Evolutionary conservation across 164 flowering plant species (phyloP).

Genomic region (Magnolia sinica): DNA sequence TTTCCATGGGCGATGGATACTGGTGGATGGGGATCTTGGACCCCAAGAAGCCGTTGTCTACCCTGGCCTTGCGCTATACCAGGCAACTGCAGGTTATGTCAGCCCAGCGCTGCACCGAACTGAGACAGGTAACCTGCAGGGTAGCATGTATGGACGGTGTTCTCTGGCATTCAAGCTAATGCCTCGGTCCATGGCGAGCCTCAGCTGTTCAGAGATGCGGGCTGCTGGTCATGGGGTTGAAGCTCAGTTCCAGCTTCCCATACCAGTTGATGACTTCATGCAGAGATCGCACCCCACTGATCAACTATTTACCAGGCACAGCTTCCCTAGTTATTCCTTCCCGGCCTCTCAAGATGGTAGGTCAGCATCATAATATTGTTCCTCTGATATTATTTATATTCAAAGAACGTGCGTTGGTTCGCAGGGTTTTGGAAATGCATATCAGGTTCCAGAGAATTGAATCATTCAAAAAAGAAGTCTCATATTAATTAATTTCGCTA

Average conservation of each 20-base stretch:
- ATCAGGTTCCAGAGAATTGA: neutral
- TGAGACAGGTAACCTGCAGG: constrained; percentile 55
- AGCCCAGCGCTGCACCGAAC: constrained; percentile 69
- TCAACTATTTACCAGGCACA: constrained; percentile 58
- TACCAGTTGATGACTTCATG: constrained; percentile 97
- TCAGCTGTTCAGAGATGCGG: constrained; percentile 88
- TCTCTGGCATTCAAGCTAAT: constrained; percentile 85
- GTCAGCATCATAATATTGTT: constrained; percentile 14
- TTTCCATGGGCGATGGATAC: constrained; percentile 75
- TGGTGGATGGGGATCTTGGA: constrained; percentile 86
- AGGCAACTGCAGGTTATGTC: constrained; percentile 92
- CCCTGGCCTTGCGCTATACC: constrained; percentile 93
- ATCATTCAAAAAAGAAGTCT: neutral
- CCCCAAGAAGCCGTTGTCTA: constrained; percentile 87
- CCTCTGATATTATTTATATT: neutral
- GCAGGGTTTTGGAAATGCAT: constrained; percentile 2
- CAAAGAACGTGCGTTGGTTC: neutral
- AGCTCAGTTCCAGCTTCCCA: constrained; percentile 91
- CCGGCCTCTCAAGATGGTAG: constrained; percentile 72
- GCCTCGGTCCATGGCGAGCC: constrained; percentile 91
- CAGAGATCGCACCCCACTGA: constrained; percentile 77
- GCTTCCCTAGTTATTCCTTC: constrained; percentile 51
- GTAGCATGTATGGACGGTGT: constrained; percentile 74
- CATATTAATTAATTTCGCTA: neutral
- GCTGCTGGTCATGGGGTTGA: constrained; percentile 97